Evolutionary conservation across 2,329 filamentous ascomycete genomes (phyloP).

Genomic region (Paraphoma sp.): DNA sequence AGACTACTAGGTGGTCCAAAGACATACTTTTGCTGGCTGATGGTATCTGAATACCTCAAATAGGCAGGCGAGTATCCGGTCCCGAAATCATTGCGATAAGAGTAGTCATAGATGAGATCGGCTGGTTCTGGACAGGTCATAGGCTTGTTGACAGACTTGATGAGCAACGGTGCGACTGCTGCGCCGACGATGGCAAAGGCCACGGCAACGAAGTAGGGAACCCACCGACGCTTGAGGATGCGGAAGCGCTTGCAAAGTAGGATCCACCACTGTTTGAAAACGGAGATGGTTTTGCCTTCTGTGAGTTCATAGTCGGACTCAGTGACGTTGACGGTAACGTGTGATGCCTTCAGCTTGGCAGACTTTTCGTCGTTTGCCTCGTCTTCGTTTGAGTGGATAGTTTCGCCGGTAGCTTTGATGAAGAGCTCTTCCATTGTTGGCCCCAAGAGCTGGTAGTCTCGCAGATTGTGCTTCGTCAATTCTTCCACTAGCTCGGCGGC

Average conservation of each 20-base stretch:
- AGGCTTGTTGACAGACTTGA: conserved; percentile 63
- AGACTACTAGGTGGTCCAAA: conserved; percentile 21
- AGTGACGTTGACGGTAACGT: conserved; percentile 1
- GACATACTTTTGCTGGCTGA: conserved; percentile 10
- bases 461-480: conserved; percentile 70
- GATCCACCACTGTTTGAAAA: conserved; percentile 71
- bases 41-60: neutral
- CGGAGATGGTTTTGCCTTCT: conserved; percentile 72
- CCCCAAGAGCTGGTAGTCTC: conserved; percentile 81
- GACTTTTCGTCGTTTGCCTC: conserved; percentile 48
- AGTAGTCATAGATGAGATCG: conserved; percentile 21
- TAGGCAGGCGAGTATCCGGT: neutral
- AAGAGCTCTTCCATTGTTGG: conserved; percentile 94
- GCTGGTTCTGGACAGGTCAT: conserved; percentile 43
- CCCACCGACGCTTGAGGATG: conserved; percentile 75
- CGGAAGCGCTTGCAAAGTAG: conserved; percentile 78
- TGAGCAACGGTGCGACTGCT: conserved; percentile 75
- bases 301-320: conserved; percentile 53
- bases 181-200: conserved; percentile 79
- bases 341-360: conserved; percentile 9
- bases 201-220: conserved; percentile 76
- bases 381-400: conserved; percentile 7
- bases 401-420: conserved; percentile 78
- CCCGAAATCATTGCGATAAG: conserved; percentile 18
- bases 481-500: conserved; percentile 73